Evolutionary conservation across 257 asterid genomes (phyloP).

Genomic region (Penstemon davidsonii): DNA sequence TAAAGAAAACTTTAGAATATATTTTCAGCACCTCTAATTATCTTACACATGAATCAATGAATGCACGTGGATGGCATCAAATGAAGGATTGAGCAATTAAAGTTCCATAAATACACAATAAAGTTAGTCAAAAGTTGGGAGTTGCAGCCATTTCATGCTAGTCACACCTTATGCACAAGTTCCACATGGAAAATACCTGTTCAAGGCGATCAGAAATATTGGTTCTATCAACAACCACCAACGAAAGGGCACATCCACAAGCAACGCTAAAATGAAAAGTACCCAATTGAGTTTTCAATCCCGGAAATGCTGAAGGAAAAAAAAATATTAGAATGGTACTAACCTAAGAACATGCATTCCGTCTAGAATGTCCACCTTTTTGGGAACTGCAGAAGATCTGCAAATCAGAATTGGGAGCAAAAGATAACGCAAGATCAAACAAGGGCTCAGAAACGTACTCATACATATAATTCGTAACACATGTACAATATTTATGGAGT

Average conservation of each 20-base stretch:
- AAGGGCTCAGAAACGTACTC: slow-evolving; percentile 16
- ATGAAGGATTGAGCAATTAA: not conserved
- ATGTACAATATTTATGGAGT: not conserved
- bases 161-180: not conserved
- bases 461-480: not conserved
- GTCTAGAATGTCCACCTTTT: slow-evolving; percentile 81
- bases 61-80: not conserved
- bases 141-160: not conserved
- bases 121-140: not conserved
- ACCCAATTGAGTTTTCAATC: slow-evolving; percentile 16
- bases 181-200: slow-evolving; percentile 48
- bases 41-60: not conserved
- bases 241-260: slow-evolving; percentile 84
- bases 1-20: slow-evolving; percentile 31
- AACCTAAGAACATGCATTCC: slow-evolving; percentile 94
- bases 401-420: slow-evolving; percentile 23
- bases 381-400: slow-evolving; percentile 93
- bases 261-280: slow-evolving; percentile 63
- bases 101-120: not conserved
- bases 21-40: slow-evolving; percentile 8
- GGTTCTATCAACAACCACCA: slow-evolving; percentile 80
- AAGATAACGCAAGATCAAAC: slow-evolving; percentile 8
- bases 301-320: not conserved
- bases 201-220: slow-evolving; percentile 65
- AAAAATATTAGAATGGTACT: slow-evolving; percentile 20